Base-by-base conservation (phyloP, 352 stramenopile species). In the Globisporangium camurandrum region DNA sequence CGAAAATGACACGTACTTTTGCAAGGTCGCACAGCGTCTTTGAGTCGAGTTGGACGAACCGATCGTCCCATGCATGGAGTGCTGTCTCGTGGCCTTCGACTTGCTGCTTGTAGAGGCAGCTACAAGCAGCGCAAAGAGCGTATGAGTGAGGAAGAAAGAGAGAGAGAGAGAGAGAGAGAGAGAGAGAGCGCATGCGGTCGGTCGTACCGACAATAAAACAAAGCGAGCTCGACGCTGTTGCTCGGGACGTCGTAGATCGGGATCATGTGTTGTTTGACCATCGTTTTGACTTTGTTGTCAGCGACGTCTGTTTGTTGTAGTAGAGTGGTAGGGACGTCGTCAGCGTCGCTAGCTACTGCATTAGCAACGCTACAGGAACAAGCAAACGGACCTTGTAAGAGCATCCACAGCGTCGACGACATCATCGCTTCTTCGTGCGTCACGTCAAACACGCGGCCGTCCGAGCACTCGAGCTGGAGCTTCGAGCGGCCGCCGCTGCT, bases 381-480 rank as follows among this genome's bases (percentile, higher is more conserved):
- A 4, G 47, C 16, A 53, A 12, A 56, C 30, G 14, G 23, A 82
- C 73, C 71, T 66, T 90, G 76, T 43, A 90, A 57, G 6, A 90
- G 58, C 58, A 85, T 85, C 79, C 79, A 90, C 12, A 90, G 64
- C 48, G 76, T 90, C 17, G 79, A 88, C 27, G 79, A 90, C 79
- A 90, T 90, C 79, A 90, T 90, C 52, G 79, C 79, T 54, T 90
- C 74, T 41, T 90, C 71, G 44, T 88, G 77, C n/a, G 69, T 83
- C 57, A 90, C 79, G 48, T 88, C 67, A 31, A 88, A 84, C 54
- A 74, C 64, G 33, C 57, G 59, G 46, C 73, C 76, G 50, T 90
- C 75, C 49, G 66, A 75, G 59, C 79, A 90, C 57, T 86, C 75
- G 20, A 90, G 66, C 64, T 88, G 72, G 51, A 90, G 67, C 57